Evolutionary conservation across 805 yeast genomes (phyloP).

Genomic region (Ogataea dorogensis): DNA sequence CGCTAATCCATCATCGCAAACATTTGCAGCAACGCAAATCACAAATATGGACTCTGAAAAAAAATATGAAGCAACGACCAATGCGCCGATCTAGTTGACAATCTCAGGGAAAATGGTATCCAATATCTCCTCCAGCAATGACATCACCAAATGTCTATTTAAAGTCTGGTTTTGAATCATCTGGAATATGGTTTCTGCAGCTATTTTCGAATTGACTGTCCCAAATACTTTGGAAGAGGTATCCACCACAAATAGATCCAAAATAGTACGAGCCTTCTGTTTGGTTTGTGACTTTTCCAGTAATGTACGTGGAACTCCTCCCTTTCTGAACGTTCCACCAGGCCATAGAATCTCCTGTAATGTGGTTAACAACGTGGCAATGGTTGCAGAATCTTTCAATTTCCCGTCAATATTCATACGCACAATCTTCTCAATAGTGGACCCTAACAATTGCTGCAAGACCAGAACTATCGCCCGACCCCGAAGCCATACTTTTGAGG

Average conservation of each 20-base stretch:
- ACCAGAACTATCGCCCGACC: constrained; percentile 82
- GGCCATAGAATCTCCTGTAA: constrained; percentile 46
- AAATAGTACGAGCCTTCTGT: constrained; percentile 54
- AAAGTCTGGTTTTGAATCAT: constrained; percentile 73
- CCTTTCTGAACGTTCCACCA: constrained; percentile 46
- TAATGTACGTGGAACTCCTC: constrained; percentile 43
- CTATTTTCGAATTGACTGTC: constrained; percentile 55
- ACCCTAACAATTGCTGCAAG: constrained; percentile 82
- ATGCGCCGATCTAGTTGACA: constrained; percentile 1
- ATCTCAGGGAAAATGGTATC: constrained; percentile 44
- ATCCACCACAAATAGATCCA: constrained; percentile 60
- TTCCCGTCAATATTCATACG: constrained; percentile 41
- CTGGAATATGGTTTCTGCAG: constrained; percentile 57
- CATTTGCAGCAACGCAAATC: constrained; percentile 7
- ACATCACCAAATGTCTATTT: constrained; percentile 61
- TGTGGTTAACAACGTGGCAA: constrained; percentile 39
- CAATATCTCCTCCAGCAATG: constrained; percentile 56
- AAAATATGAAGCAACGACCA: constrained; percentile 7
- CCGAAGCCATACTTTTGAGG: constrained; percentile 70
- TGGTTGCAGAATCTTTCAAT: constrained; percentile 42
- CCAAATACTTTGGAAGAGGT: constrained; percentile 76
- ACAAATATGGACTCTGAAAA: constrained; percentile 11
- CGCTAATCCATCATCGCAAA: constrained; percentile 9
- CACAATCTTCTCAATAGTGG: constrained; percentile 71
- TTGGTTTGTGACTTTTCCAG: constrained; percentile 52